phyloP scores from a whole-genome alignment of 148 eudicot genomes.

The Polygonum aviculare region DNA sequence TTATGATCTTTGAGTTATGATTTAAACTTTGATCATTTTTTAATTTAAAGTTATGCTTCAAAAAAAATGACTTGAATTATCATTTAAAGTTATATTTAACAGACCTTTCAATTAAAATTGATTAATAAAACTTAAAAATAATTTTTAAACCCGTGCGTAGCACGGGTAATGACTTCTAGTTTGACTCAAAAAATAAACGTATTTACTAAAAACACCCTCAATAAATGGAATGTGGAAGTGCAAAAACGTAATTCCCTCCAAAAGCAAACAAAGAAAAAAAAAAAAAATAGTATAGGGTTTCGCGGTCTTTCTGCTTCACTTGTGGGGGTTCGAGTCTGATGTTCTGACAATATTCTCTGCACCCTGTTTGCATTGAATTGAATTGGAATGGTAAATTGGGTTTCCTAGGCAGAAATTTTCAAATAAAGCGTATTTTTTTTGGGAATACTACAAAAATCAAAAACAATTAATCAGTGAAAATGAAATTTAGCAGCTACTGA shows the following conservation, averaged over 20 bases:
- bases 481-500: not conserved
- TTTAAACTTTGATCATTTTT: too few relatives aligned
- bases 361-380: constrained; percentile 5
- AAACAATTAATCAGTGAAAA: not conserved
- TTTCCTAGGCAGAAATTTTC: constrained; percentile 1
- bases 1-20: too few relatives aligned
- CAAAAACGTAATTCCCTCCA: not conserved
- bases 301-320: constrained; percentile 28
- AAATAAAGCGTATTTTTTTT: not conserved
- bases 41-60: too few relatives aligned
- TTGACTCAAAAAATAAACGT: too few relatives aligned
- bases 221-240: not conserved
- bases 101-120: too few relatives aligned
- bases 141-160: too few relatives aligned
- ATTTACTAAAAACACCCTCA: not conserved
- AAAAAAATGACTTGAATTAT: too few relatives aligned
- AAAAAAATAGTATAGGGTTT: constrained; percentile 11
- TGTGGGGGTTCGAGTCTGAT: constrained; percentile 11
- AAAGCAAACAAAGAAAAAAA: not conserved
- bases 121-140: too few relatives aligned
- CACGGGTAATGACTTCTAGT: too few relatives aligned
- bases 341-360: constrained; percentile 45
- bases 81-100: too few relatives aligned
- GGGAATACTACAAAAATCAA: constrained; percentile 8
- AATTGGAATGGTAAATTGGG: constrained; percentile 10